Conservation (phyloP, 345 rosid species). For the Eucalyptus grandis region DNA sequence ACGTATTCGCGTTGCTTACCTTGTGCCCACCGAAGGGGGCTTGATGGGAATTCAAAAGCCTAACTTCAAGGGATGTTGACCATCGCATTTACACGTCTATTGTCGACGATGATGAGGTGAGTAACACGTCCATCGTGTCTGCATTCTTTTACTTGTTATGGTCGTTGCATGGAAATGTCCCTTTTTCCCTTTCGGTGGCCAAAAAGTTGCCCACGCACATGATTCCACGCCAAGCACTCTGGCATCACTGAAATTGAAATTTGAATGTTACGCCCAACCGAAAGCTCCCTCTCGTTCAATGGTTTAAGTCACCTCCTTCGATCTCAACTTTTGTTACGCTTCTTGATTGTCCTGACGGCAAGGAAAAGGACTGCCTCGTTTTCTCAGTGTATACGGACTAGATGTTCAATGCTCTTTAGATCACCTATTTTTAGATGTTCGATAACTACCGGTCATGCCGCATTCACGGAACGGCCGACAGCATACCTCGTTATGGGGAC, state of each 20-base stretch:
- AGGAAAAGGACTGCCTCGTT: not conserved
- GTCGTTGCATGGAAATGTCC: not conserved
- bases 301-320: not conserved
- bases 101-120: not conserved
- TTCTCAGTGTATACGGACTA: not conserved
- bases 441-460: not conserved
- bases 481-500: not conserved
- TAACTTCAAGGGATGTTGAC: not conserved
- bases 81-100: not conserved
- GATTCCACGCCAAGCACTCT: not conserved
- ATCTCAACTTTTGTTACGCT: not conserved
- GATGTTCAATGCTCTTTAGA: not conserved
- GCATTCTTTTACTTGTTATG: not conserved
- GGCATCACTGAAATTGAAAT: not conserved
- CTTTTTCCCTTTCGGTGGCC: not conserved
- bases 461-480: not conserved
- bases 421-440: not conserved
- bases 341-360: not conserved
- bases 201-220: not conserved
- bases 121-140: not conserved
- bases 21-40: not conserved
- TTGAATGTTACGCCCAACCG: not conserved
- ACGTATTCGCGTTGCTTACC: not conserved
- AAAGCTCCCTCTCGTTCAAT: not conserved
- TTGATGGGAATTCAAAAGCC: not conserved